A percentile compares a stretch with the other conserved stretches of the same genome.
Evolutionary conservation across 495 filamentous ascomycete genomes (phyloP).

Genomic region (Entonaema liquescens): DNA sequence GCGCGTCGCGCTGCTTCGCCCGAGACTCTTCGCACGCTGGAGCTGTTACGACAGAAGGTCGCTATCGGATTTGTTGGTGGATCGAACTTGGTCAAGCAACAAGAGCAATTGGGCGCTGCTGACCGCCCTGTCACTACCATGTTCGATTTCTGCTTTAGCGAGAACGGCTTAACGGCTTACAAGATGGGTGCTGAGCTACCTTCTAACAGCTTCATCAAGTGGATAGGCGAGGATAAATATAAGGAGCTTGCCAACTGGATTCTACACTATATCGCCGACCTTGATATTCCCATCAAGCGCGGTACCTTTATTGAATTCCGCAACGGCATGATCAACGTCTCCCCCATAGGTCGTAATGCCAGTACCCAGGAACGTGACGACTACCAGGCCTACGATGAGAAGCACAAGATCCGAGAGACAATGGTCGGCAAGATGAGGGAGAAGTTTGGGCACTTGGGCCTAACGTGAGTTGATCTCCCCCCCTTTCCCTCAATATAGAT

Average conservation of each 20-base stretch:
- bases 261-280: constrained; percentile 87
- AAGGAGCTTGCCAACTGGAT: constrained; percentile 86
- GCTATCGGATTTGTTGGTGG: constrained; percentile 93
- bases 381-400: constrained; percentile 79
- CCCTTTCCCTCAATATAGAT: neutral
- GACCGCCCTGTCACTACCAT: constrained; percentile 73
- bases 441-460: constrained; percentile 80
- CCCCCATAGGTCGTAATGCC: constrained; percentile 91
- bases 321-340: constrained; percentile 97
- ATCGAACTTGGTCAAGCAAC: constrained; percentile 88
- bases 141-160: constrained; percentile 96
- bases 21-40: constrained; percentile 84
- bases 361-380: constrained; percentile 79
- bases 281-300: constrained; percentile 87
- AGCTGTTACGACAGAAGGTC: constrained; percentile 81
- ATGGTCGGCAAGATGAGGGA: constrained; percentile 79
- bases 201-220: constrained; percentile 85
- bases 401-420: constrained; percentile 73
- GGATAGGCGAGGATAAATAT: constrained; percentile 92
- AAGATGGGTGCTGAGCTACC: constrained; percentile 77
- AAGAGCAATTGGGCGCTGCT: constrained; percentile 85
- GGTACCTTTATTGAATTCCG: constrained; percentile 97
- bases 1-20: constrained; percentile 73
- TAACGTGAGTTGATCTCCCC: constrained; percentile 70
- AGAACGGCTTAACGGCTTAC: constrained; percentile 94